Evolutionary conservation across 2,329 filamentous ascomycete genomes (phyloP).

Genomic region (Penicillium sp.): DNA sequence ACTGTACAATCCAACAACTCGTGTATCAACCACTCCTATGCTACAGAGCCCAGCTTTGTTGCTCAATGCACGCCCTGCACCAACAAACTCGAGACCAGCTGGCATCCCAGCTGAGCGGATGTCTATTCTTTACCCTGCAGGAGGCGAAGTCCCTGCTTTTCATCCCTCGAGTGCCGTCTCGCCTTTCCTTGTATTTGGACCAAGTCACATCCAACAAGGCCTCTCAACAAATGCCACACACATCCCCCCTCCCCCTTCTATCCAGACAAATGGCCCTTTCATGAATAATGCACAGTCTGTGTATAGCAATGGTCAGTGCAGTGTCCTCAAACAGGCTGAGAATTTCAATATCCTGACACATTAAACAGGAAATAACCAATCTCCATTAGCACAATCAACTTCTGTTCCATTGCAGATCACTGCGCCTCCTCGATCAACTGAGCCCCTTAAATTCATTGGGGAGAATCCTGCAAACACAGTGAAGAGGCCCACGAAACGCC

Average conservation of each 20-base stretch:
- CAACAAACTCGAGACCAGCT: neutral
- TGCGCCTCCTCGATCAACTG: neutral
- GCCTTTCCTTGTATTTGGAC: neutral
- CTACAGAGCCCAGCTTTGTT: neutral
- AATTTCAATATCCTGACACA: neutral
- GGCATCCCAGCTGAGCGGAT: neutral
- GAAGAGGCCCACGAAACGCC: slow-evolving; percentile 7
- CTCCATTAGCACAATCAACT: neutral
- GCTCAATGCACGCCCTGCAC: neutral
- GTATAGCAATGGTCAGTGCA: neutral
- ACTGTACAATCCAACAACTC: neutral
- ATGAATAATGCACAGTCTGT: neutral
- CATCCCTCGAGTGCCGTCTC: neutral
- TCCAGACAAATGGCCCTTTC: neutral
- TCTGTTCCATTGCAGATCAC: neutral
- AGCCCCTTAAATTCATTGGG: neutral
- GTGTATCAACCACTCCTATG: neutral
- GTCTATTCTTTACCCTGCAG: neutral
- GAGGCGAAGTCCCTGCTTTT: neutral
- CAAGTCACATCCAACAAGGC: neutral
- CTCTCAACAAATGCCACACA: neutral
- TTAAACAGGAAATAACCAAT: neutral
- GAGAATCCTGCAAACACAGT: slow-evolving; percentile 10
- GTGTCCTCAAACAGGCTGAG: neutral
- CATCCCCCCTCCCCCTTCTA: neutral